Evolutionary conservation across 2,329 filamentous ascomycete species (phyloP), one percentile per base, ranked within the genome.

Genomic region (Fragosphaeria purpurea): DNA sequence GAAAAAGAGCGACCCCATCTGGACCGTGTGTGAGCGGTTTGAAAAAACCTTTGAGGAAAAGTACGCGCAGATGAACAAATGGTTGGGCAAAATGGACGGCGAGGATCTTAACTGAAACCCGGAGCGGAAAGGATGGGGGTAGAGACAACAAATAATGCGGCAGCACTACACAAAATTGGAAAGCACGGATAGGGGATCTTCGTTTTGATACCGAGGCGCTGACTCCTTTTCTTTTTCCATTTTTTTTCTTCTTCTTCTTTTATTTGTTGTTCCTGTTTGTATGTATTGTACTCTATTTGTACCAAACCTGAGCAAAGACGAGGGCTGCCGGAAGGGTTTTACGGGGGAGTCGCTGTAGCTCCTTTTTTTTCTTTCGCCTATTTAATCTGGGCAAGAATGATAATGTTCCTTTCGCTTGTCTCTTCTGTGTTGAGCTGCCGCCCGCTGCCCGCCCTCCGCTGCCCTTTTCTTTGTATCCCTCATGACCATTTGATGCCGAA

Each of bases 401-500:
- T 22, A 22, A 22, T 22, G 22, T 11, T 41, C 33, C 34, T 12
- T 32, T 41, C 10, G 11, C 45, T 37, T 49, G 30, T 22, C n/a
- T 40, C 30, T 10, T 30, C 37, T 10, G 8, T 39, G 4, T 46
- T 22, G 3, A 3, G 22, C 32, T 5, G 10, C 22, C 6, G 6
- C 10, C 8, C 12, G 22, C 22, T 3, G 22, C 22, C 3, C 22
- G 22, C 22, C 3, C 22, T 22, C 22, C 22, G 3, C 22, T 3
- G 22, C 22, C 22, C 22, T 22, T 3, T 22, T 22, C 22, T 22
- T 22, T 22, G 22, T 22, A 22, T 37, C 7, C 4, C 32, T 55
- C 48, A 72, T 42, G 60, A 65, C 80, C 80, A 84, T 53, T 74
- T 79, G 34, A 84, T 74, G 6, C 82, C 82, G 58, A 85, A 81